phyloP scores from a whole-genome alignment of 1,284 basidiomycete genomes.

The Ustanciosporium gigantosporum region DNA sequence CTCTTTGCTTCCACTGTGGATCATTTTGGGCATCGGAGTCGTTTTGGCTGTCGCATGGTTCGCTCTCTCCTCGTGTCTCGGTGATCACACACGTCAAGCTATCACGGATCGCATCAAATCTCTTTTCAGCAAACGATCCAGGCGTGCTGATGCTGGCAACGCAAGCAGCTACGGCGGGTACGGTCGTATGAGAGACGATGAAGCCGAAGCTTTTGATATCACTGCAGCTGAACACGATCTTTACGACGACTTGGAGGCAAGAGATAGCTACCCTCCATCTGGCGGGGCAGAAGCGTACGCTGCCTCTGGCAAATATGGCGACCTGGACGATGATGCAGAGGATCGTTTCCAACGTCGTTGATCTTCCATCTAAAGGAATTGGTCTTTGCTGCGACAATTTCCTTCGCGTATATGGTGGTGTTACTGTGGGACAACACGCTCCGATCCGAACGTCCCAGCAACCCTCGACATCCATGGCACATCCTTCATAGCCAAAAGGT shows the following conservation, averaged over 20 bases:
- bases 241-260: conserved; percentile 27
- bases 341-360: no score
- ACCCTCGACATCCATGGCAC: no score
- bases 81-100: conserved; percentile 26
- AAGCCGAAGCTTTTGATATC: conserved; percentile 36
- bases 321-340: conserved; percentile 13
- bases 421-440: no score
- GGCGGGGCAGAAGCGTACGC: conserved; percentile 3
- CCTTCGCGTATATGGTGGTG: no score
- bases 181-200: conserved; percentile 39
- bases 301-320: conserved; percentile 8
- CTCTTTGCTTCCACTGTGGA: conserved; percentile 33
- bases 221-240: conserved; percentile 33
- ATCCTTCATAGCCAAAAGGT: no score
- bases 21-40: conserved; percentile 36
- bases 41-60: conserved; percentile 36
- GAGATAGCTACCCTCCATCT: conserved; percentile 20
- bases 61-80: conserved; percentile 38
- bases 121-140: conserved; percentile 11
- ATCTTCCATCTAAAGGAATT: no score
- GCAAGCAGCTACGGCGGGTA: conserved; percentile 9
- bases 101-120: conserved; percentile 12
- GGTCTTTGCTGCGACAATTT: no score
- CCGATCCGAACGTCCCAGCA: no score
- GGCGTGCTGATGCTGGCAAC: no score